phyloP scores from a whole-genome alignment of 2,329 filamentous ascomycete species.

The Decorospora gaudefroyi region DNA sequence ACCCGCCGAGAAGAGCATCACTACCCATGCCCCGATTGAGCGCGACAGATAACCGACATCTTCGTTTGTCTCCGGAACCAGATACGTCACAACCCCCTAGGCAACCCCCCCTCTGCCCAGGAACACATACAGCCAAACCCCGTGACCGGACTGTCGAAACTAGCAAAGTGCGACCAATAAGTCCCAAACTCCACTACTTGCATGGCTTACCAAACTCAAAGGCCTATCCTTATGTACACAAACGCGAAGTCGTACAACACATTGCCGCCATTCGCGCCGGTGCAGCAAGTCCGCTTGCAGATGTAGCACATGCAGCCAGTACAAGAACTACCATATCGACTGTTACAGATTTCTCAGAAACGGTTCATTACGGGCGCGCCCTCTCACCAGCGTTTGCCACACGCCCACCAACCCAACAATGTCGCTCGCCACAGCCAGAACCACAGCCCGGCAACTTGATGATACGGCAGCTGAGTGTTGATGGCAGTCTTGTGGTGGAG shows the following conservation, averaged over 20 bases:
- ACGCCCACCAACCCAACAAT: neutral
- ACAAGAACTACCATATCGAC: neutral
- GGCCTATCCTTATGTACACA: conserved; percentile 30
- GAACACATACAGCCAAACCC: neutral
- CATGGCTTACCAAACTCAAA: conserved; percentile 22
- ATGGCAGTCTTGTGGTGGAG: neutral
- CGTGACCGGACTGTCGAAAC: neutral
- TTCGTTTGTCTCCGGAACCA: neutral
- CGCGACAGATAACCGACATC: neutral
- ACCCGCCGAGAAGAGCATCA: conserved; percentile 15
- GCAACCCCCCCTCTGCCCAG: neutral
- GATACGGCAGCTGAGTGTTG: neutral
- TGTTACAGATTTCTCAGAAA: conserved; percentile 17
- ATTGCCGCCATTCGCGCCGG: conserved; percentile 21
- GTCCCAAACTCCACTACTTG: conserved; percentile 31
- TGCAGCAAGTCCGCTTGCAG: conserved; percentile 16
- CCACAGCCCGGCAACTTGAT: neutral
- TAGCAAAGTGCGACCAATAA: conserved; percentile 7
- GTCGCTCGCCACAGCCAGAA: neutral
- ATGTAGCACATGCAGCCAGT: neutral
- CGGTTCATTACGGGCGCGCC: conserved; percentile 10
- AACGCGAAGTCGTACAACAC: conserved; percentile 24
- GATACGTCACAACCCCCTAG: neutral
- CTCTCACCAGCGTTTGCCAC: neutral
- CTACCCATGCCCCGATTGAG: conserved; percentile 9